Percentiles rank a stretch among this genome's conserved stretches.
Evolutionary conservation across 495 filamentous ascomycete species (phyloP).

Genomic region (Sordaria brevicollis): DNA sequence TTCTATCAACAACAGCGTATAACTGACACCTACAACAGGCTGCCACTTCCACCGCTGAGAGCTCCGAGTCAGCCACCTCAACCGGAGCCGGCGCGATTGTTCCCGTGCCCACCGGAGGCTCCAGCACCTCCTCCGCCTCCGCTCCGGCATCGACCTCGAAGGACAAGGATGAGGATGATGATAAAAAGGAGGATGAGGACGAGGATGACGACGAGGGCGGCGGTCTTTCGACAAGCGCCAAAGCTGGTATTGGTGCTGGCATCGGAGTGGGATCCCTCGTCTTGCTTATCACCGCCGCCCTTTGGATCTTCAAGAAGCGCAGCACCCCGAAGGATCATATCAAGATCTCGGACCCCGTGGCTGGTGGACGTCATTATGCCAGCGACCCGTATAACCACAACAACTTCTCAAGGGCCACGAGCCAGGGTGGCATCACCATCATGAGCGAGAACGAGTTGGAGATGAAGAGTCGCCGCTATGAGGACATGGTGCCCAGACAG

Average conservation of each 20-base stretch:
- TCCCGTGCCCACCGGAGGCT: background rate
- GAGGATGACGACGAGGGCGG: background rate
- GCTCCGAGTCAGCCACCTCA: background rate
- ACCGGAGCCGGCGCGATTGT: constrained; percentile 4
- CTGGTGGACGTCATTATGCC: constrained; percentile 16
- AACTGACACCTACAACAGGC: background rate
- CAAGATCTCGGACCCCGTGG: constrained; percentile 36
- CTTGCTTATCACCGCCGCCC: constrained; percentile 16
- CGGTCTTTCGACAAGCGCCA: constrained; percentile 22
- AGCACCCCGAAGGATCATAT: constrained; percentile 14
- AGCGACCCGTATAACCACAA: constrained; percentile 21
- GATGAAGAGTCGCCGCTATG: constrained; percentile 32
- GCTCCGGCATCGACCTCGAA: constrained; percentile 4
- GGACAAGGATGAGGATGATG: background rate
- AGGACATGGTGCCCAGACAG: constrained; percentile 34
- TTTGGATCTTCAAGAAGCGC: constrained; percentile 22
- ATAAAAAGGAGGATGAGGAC: background rate
- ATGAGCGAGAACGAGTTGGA: constrained; percentile 23
- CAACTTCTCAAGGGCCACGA: constrained; percentile 16
- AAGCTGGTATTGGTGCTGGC: constrained; percentile 36
- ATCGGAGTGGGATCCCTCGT: constrained; percentile 20
- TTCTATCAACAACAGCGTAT: background rate
- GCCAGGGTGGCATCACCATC: background rate
- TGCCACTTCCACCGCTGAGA: background rate
- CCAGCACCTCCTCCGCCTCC: constrained; percentile 7